Evolutionary conservation across 106 monocot genomes (phyloP), one percentile per base, ranked within the genome.

Genomic region (Allium sativum): DNA sequence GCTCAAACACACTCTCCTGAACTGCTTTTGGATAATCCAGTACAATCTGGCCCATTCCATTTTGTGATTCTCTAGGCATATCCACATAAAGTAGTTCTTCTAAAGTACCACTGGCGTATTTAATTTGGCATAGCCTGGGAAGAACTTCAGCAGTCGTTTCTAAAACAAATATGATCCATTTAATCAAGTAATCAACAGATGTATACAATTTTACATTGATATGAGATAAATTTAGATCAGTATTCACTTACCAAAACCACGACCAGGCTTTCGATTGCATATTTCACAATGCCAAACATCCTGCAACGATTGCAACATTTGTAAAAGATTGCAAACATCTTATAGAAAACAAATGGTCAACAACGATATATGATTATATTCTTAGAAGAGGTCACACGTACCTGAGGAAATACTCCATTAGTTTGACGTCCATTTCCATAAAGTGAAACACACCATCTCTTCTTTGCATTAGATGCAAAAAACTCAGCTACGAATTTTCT

Each of bases 221-320:
- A 62, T 47, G 20, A 19, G 42, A 48, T 46, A 9, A 65, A 51
- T 22, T n/a, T 52, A 40, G 0, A 65, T 22, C 2, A 48, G 21
- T 9, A 65, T 15, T n/a, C 47, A 65, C 82, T 57, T 92, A 99
- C 98, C 98, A 81, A 99, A 99, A 50, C 98, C 98, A 68, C 98
- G 85, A 10, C 98, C 92, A 61, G 98, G 92, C 64, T 88, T 99
- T 1, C 77, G 78, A 46, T 92, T 92, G 69, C 98, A 99, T 56
- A 99, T 88, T 77, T 99, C 98, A 71, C 92, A 99, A 58, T 99
- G 88, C 98, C 98, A 99, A 6, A 77, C 85, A 72, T 99, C 98
- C 98, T 99, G 78, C 73, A 66, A 52, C 55, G 54, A 51, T 10
- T n/a, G 18, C 16, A 62, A 65, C 47, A 62, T 62, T 19, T 12